Percentiles rank a stretch among this genome's conserved stretches.
These are phyloP conservation scores for Terfezia claveryi DNA, from an alignment of 495 filamentous ascomycete genomes.

Conservation along the genomic window DNA sequence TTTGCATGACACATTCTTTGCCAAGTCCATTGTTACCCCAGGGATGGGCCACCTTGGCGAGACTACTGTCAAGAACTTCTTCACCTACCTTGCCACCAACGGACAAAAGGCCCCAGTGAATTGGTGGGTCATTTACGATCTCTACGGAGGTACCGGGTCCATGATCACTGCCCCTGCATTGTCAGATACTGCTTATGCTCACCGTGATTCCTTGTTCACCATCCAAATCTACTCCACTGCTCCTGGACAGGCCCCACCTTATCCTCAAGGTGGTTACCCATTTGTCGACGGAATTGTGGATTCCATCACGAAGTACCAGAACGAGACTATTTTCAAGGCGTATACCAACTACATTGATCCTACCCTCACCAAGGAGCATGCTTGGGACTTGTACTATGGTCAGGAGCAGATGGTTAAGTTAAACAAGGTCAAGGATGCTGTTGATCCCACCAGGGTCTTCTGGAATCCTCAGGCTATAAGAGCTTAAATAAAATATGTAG, in stretches of 20 bases:
- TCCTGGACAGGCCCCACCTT: conserved; percentile 15
- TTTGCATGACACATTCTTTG: conserved; percentile 29
- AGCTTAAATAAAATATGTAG: not conserved
- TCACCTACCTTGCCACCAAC: conserved; percentile 23
- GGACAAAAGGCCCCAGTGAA: conserved; percentile 10
- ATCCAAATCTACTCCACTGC: conserved; percentile 32
- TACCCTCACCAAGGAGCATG: conserved; percentile 24
- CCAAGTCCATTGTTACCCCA: conserved; percentile 25
- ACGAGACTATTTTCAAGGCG: conserved; percentile 24
- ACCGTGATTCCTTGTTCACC: conserved; percentile 35
- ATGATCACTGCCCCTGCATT: conserved; percentile 25
- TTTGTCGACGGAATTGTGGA: conserved; percentile 27
- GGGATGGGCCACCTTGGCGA: conserved; percentile 20
- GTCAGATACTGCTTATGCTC: conserved; percentile 33
- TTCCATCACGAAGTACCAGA: conserved; percentile 17
- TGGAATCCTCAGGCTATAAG: conserved; percentile 42
- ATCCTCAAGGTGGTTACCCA: conserved; percentile 20
- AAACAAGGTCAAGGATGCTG: conserved; percentile 28
- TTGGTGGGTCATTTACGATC: conserved; percentile 37
- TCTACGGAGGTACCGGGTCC: conserved; percentile 30
- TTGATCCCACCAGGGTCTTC: conserved; percentile 35
- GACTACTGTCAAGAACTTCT: conserved; percentile 23
- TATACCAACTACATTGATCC: conserved; percentile 61
- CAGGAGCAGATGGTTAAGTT: conserved; percentile 25
- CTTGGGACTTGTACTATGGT: conserved; percentile 33